Evolutionary conservation across 2,329 filamentous ascomycete genomes (phyloP).

Genomic region (Capronia americana): DNA sequence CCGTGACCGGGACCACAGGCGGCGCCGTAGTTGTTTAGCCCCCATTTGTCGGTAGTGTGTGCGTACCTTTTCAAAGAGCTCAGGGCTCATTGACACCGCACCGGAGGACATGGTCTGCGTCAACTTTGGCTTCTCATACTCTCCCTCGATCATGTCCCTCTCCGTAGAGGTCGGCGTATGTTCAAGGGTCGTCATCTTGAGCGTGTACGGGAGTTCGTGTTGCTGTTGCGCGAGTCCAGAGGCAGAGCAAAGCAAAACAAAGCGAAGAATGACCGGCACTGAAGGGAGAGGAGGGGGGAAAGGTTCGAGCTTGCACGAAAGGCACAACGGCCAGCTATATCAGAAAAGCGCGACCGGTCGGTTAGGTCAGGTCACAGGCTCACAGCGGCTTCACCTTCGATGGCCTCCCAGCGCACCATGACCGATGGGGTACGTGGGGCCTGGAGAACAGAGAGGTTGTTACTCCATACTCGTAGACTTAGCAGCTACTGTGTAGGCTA

Average conservation of each 20-base stretch:
- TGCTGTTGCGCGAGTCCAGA: background rate
- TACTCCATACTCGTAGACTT: background rate
- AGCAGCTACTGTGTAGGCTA: background rate
- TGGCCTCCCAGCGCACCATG: background rate
- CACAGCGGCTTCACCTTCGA: background rate
- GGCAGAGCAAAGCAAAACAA: background rate
- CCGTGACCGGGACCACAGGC: background rate
- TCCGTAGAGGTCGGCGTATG: constrained; percentile 25
- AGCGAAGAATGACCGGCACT: constrained; percentile 1
- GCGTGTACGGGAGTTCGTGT: constrained; percentile 4
- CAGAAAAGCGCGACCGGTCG: constrained; percentile 5
- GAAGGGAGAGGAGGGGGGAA: background rate
- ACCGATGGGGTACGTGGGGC: constrained; percentile 24
- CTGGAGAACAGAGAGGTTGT: background rate
- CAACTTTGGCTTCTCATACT: constrained; percentile 30
- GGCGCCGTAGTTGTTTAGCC: background rate
- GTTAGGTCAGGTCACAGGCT: background rate
- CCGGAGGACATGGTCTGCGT: constrained; percentile 34
- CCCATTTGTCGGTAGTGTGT: background rate
- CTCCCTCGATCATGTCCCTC: constrained; percentile 26
- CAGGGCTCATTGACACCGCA: constrained; percentile 35
- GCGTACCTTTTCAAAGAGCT: constrained; percentile 37
- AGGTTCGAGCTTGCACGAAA: background rate
- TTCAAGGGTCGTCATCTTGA: constrained; percentile 28
- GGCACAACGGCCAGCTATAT: constrained; percentile 15